These are phyloP conservation scores for Pseudocercospora ulei DNA, from an alignment of 2,329 filamentous ascomycete genomes.

Conservation along the genomic window DNA sequence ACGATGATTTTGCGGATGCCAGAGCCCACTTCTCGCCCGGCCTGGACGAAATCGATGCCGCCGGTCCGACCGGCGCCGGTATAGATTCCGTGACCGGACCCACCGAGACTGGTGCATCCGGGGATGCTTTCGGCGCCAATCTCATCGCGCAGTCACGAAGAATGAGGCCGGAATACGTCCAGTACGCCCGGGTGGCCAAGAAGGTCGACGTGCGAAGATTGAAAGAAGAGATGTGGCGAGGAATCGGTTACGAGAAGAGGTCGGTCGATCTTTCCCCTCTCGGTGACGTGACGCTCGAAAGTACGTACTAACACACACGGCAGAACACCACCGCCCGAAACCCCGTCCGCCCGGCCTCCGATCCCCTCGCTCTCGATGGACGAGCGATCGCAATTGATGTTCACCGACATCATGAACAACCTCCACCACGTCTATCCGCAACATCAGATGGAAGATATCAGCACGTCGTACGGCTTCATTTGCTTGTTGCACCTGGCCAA, in stretches of 20 bases:
- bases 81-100: slow-evolving; percentile 33
- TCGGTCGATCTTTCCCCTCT: slow-evolving; percentile 8
- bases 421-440: slow-evolving; percentile 78
- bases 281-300: neutral
- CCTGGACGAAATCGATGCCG: slow-evolving; percentile 39
- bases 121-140: slow-evolving; percentile 53
- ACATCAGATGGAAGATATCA: slow-evolving; percentile 82
- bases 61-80: slow-evolving; percentile 31
- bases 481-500: slow-evolving; percentile 84
- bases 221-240: slow-evolving; percentile 57
- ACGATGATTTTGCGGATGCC: slow-evolving; percentile 68
- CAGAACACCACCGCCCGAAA: slow-evolving; percentile 16
- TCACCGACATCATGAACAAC: slow-evolving; percentile 85
- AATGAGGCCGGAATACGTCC: slow-evolving; percentile 54
- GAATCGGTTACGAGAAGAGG: slow-evolving; percentile 45
- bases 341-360: slow-evolving; percentile 14
- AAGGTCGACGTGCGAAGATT: slow-evolving; percentile 56
- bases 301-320: slow-evolving; percentile 2
- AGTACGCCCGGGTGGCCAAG: slow-evolving; percentile 56
- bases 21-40: slow-evolving; percentile 66
- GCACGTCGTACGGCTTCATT: slow-evolving; percentile 87
- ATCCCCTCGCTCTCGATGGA: slow-evolving; percentile 24
- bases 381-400: slow-evolving; percentile 56
- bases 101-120: slow-evolving; percentile 32
- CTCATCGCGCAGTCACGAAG: slow-evolving; percentile 53